phyloP scores from a whole-genome alignment of 208 protist species.

The Trypanosomatidae sp. region DNA sequence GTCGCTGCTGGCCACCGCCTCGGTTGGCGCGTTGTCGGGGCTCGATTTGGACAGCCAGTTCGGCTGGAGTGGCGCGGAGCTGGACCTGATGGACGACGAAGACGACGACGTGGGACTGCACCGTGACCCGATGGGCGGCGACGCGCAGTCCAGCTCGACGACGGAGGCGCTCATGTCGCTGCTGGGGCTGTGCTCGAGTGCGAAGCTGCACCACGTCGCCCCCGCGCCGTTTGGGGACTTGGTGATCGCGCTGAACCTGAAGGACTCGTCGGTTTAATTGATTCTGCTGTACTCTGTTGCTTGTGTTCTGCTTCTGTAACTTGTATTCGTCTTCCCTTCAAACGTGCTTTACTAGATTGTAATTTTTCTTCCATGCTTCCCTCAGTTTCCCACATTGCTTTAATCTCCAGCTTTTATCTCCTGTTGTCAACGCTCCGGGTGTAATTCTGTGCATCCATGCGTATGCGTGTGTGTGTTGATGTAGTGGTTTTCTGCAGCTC shows the following conservation, averaged over 20 bases:
- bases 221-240: slow-evolving; percentile 29
- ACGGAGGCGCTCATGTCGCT: slow-evolving; percentile 26
- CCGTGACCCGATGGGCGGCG: too few relatives aligned
- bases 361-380: too few relatives aligned
- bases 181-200: slow-evolving; percentile 24
- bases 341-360: too few relatives aligned
- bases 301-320: too few relatives aligned
- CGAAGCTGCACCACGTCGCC: slow-evolving; percentile 24
- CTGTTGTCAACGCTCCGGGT: too few relatives aligned
- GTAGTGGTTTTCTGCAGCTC: too few relatives aligned
- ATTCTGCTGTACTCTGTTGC: neutral
- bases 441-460: too few relatives aligned
- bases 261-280: slow-evolving; percentile 1
- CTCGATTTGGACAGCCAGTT: slow-evolving; percentile 15
- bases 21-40: slow-evolving; percentile 15
- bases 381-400: too few relatives aligned
- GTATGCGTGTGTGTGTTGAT: too few relatives aligned
- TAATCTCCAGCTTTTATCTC: too few relatives aligned
- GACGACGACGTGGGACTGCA: too few relatives aligned
- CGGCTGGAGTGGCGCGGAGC: slow-evolving; percentile 19
- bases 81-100: neutral
- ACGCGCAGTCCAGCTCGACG: neutral
- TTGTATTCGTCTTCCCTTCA: too few relatives aligned
- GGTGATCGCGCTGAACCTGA: slow-evolving; percentile 26
- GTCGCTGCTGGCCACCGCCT: slow-evolving; percentile 18